Evolutionary conservation across 192 early-diverging fungal species (phyloP), one percentile per base, ranked within the genome.

Genomic region (Umbelopsis sp.): DNA sequence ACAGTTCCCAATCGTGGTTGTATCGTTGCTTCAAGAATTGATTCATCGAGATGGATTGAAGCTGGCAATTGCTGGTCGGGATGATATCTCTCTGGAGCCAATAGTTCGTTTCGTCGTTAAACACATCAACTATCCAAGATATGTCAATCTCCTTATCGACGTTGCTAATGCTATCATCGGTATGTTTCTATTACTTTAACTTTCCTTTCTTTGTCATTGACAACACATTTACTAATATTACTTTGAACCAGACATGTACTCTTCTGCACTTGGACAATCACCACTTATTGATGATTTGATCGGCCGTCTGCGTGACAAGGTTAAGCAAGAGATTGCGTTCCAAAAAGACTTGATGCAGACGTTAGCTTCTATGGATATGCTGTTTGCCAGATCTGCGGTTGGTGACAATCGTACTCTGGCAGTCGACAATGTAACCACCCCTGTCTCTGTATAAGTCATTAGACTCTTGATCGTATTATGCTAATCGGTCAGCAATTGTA

Each of bases 1-100:
- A 32, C 62, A 71, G 12, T 71, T 81, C 3, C 82, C 87, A 0
- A 67, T 91, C 50, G 85, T 93, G 1, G 86, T 93, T 1, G 87
- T 93, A 24, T 87, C 91, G 68, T 69, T 99, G 74, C 77, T 97
- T 56, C 92, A 97, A 74, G 97, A 99, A 80, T 85, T 99, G 31
- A 84, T 95, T 47, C 90, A 95, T 70, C 91, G 95, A 68, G 92
- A 93, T 49, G 95, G 87, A 17, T 83, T 99, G 26, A 83, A 75
- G 47, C 75, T 79, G 9, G 96, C 97, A 10, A 81, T 99, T 70
- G 83, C 90, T 52, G 94, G 93, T 59, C 83, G 97, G 36, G 94
- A 97, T 72, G 97, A 99, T 71, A 84, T 90, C 51, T 85, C 90
- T 22, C 79, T 99, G 70, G 92, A 94, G 72, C 93, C 95, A 10